A percentile compares a stretch with the other conserved stretches of the same genome.
Evolutionary conservation across 441 rosid species (phyloP).

Genomic region (Gossypium schwendimanii): DNA sequence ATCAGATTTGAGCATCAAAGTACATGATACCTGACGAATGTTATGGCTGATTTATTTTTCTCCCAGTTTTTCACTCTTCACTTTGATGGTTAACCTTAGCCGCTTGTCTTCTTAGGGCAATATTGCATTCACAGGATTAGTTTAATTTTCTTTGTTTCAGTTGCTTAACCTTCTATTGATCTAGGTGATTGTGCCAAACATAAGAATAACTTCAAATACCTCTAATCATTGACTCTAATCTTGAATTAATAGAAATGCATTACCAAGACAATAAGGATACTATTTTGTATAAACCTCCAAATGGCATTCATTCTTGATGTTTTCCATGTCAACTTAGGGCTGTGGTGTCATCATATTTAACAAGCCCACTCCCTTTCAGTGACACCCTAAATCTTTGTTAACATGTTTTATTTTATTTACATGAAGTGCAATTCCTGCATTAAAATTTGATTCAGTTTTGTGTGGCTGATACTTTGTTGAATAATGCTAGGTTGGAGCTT

Average conservation of each 20-base stretch:
- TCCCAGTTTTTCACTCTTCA: background rate
- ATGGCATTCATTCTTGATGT: background rate
- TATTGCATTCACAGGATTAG: background rate
- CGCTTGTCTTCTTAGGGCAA: background rate
- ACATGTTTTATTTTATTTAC: background rate
- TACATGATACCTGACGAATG: background rate
- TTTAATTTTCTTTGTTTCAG: background rate
- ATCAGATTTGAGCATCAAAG: background rate
- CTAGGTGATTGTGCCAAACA: background rate
- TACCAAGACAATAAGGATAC: background rate
- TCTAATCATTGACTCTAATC: background rate
- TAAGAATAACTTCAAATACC: background rate
- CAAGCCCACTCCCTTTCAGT: background rate
- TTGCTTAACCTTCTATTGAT: slow-evolving; percentile 4
- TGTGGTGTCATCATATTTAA: background rate
- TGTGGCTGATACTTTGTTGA: slow-evolving; percentile 9
- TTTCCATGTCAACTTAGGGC: background rate
- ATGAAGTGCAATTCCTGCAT: background rate
- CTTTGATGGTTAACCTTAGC: background rate
- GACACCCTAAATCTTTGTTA: background rate
- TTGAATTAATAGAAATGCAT: background rate
- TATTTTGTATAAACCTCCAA: background rate
- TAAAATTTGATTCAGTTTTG: background rate
- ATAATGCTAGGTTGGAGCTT: slow-evolving; percentile 69
- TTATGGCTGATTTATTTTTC: background rate